Evolutionary conservation across 2,329 filamentous ascomycete genomes (phyloP).

Genomic region (Aspergillus japonicus): DNA sequence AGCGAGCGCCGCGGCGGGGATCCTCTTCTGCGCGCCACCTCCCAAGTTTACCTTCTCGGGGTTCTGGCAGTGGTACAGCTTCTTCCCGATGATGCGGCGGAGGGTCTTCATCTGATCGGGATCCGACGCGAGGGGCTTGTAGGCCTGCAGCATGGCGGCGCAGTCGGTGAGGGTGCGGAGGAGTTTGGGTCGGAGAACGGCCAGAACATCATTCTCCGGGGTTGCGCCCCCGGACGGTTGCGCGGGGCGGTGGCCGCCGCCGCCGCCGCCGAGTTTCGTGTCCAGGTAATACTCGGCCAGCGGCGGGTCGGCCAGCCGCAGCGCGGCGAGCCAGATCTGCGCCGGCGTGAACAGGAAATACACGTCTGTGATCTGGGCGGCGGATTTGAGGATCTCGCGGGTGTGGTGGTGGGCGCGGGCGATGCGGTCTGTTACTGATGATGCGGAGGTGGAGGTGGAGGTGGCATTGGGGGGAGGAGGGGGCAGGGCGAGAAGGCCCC

Average conservation of each 20-base stretch:
- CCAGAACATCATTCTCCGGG: slow-evolving; percentile 25
- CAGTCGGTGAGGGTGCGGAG: slow-evolving; percentile 40
- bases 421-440: slow-evolving; percentile 45
- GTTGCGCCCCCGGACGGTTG: slow-evolving; percentile 5
- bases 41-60: slow-evolving; percentile 47
- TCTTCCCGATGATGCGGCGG: slow-evolving; percentile 50
- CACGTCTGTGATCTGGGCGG: slow-evolving; percentile 84
- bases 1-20: slow-evolving; percentile 29
- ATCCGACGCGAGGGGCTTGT: slow-evolving; percentile 38
- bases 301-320: slow-evolving; percentile 68
- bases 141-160: slow-evolving; percentile 39
- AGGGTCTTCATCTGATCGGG: slow-evolving; percentile 44
- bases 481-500: slow-evolving; percentile 31
- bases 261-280: slow-evolving; percentile 37
- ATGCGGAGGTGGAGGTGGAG: slow-evolving; percentile 15
- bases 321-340: slow-evolving; percentile 84
- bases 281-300: slow-evolving; percentile 47
- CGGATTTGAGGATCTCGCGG: slow-evolving; percentile 71
- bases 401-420: slow-evolving; percentile 69
- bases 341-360: slow-evolving; percentile 95
- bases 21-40: slow-evolving; percentile 43
- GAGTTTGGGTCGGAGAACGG: slow-evolving; percentile 39
- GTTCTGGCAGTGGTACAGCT: slow-evolving; percentile 50
- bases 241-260: slow-evolving; percentile 7
- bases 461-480: slow-evolving; percentile 20